Conservation (phyloP, 2,329 filamentous ascomycete species). For the Paecilomyces fulvus region DNA sequence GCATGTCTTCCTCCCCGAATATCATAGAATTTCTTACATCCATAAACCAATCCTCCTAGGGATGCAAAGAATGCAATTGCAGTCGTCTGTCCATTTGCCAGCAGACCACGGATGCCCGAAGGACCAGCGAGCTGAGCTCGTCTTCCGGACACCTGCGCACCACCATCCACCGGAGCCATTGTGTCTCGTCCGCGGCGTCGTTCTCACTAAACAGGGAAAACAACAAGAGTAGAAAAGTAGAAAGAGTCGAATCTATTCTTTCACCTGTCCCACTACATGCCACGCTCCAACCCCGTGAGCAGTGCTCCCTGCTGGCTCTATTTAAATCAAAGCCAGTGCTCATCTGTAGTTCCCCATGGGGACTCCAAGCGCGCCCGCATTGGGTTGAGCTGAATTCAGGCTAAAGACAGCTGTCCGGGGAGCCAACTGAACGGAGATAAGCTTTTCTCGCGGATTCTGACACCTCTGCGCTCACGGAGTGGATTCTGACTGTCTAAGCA, state of each 20-base stretch:
- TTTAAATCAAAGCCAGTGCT: neutral
- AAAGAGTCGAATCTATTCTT: neutral
- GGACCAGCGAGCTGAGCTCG: slow-evolving; percentile 26
- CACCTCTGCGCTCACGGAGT: neutral
- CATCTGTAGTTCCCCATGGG: neutral
- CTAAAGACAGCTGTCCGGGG: neutral
- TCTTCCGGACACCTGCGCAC: slow-evolving; percentile 21
- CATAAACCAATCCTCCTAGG: slow-evolving; percentile 49
- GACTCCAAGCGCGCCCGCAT: neutral
- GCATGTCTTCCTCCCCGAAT: neutral
- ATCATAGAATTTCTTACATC: slow-evolving; percentile 35
- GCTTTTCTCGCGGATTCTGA: neutral
- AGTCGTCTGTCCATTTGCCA: slow-evolving; percentile 47
- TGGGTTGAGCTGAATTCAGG: neutral
- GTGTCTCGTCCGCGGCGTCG: slow-evolving; percentile 1
- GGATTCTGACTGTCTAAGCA: neutral
- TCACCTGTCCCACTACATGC: neutral
- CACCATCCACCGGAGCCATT: slow-evolving; percentile 8
- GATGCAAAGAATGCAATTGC: slow-evolving; percentile 48
- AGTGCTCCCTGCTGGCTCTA: neutral
- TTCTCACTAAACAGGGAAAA: neutral
- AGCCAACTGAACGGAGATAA: neutral
- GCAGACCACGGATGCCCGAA: slow-evolving; percentile 41
- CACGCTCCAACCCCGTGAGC: neutral
- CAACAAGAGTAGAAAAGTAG: neutral